Base-by-base conservation (phyloP, 2,329 filamentous ascomycete species). In the Leptographium wingfieldii region DNA sequence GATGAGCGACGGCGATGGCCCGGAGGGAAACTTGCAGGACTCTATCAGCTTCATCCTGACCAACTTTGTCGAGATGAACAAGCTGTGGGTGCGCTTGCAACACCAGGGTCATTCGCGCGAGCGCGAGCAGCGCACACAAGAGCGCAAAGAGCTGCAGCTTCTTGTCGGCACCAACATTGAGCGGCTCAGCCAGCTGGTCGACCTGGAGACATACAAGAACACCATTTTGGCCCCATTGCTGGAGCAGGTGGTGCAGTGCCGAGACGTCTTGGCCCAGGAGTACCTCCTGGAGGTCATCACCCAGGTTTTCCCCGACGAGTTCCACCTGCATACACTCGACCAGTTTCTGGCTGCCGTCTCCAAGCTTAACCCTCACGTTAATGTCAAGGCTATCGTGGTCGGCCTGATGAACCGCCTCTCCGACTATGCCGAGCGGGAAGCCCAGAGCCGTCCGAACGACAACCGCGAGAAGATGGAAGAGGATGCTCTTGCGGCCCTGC, bases 61-160 rank as follows among this genome's bases (percentile, higher is more conserved):
- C 62, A 99, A 99, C 69, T 99, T 99, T 70, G 94, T 99, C 67
- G 94, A 99, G 75, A 99, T 99, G 94, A 99, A 99, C 76, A 99
- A 99, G 80, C 80, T 99, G 40, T 99, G 94, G 94, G 94, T 99
- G 64, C 86, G 94, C 52, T 77, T 97, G 69, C 94, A 99, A 72
- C 94, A 99, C 72, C 94, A 99, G 71, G 94, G 94, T 31, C 94
- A 96, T 70, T 99, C 94, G 48, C 83, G 92, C 68, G 94, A 99
- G 73, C 81, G 94, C 58, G 94, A 99, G 64, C 87, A 95, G 75
- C 82, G 94, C 67, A 96, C 91, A 61, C 91, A 94, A 68, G 94
- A 99, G 76, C 82, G 94, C 67, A 92, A 95, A 72, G 95, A 99
- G 75, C 78, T 99, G 59, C 94, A 99, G 76, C 79, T 99, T 63